phyloP scores from a whole-genome alignment of 306 rosid genomes.

The Quercus dentata region DNA sequence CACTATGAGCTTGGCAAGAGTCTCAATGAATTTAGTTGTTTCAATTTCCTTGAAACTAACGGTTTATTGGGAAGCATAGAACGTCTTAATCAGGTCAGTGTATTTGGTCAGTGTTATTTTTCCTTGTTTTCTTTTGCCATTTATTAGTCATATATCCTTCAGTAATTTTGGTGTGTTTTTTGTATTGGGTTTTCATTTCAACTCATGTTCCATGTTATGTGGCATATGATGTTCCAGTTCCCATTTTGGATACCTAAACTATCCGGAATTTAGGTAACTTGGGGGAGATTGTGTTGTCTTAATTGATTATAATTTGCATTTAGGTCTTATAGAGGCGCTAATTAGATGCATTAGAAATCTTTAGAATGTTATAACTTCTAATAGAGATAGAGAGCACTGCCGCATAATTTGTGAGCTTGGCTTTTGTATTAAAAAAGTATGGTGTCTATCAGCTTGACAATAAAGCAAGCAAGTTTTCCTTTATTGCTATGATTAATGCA shows the following conservation, averaged over 20 bases:
- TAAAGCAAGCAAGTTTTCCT: not conserved
- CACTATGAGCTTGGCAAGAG: slow-evolving; percentile 88
- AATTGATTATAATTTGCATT: not conserved
- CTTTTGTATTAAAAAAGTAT: not conserved
- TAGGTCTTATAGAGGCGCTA: not conserved
- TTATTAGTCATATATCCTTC: not conserved
- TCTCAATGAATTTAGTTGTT: slow-evolving; percentile 76
- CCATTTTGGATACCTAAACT: not conserved
- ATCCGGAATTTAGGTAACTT: not conserved
- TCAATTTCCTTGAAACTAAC: slow-evolving; percentile 87
- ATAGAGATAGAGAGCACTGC: not conserved
- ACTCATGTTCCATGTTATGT: not conserved
- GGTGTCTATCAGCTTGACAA: not conserved
- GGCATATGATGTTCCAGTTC: not conserved
- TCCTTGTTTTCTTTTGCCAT: not conserved
- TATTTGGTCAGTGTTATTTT: slow-evolving; percentile 5
- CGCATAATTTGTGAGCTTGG: not conserved
- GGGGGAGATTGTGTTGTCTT: not conserved
- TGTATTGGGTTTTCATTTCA: not conserved
- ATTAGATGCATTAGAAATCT: not conserved
- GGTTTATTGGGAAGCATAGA: slow-evolving; percentile 86
- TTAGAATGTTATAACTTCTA: not conserved
- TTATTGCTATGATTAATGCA: not conserved
- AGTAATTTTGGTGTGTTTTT: not conserved
- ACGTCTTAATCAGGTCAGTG: slow-evolving; percentile 90